These are phyloP conservation scores for Glycine latifolia DNA, from an alignment of 306 rosid species.

Conservation along the genomic window DNA sequence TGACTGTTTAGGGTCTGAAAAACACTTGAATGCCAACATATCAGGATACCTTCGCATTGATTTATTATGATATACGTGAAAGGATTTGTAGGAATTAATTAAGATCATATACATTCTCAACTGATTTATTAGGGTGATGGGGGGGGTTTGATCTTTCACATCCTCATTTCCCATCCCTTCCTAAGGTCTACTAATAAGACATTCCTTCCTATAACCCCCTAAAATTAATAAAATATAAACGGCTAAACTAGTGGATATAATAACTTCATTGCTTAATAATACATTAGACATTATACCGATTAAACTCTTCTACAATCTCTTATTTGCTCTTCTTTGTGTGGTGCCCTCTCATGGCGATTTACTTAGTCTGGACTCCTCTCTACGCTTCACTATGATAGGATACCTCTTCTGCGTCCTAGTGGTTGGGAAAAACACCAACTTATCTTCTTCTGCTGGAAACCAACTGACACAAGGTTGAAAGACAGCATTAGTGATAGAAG, in stretches of 20 bases:
- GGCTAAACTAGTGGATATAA: conserved; percentile 32
- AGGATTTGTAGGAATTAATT: background rate
- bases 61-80: background rate
- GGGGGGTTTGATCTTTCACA: conserved; percentile 7
- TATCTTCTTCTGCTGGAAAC: conserved; percentile 93
- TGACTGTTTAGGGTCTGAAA: background rate
- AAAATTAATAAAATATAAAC: conserved; percentile 9
- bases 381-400: conserved; percentile 72
- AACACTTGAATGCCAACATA: background rate
- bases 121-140: background rate
- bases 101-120: conserved; percentile 6
- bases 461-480: conserved; percentile 60
- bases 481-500: background rate
- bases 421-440: conserved; percentile 92
- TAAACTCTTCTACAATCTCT: conserved; percentile 42
- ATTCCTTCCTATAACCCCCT: background rate
- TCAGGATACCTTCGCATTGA: background rate
- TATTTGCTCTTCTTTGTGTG: background rate
- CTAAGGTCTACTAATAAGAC: background rate
- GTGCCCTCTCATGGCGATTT: conserved; percentile 6
- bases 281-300: conserved; percentile 16
- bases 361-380: conserved; percentile 36
- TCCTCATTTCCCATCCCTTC: conserved; percentile 25
- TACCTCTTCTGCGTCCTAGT: conserved; percentile 93
- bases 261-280: conserved; percentile 29